phyloP scores from a whole-genome alignment of 2,329 filamentous ascomycete genomes.

The Botrytis hyacinthi region DNA sequence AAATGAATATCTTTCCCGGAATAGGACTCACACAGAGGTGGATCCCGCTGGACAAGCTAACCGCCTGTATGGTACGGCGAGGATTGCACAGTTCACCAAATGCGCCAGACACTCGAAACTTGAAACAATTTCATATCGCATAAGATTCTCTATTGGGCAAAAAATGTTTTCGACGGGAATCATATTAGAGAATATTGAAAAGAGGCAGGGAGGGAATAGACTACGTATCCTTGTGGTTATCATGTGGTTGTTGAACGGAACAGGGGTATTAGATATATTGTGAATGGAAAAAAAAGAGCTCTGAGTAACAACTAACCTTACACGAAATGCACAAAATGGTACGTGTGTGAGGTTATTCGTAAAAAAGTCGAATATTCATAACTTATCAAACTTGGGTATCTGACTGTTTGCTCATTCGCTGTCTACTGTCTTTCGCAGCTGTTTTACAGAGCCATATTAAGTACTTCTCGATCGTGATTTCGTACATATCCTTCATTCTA shows the following conservation, averaged over 20 bases:
- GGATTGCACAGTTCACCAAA: neutral
- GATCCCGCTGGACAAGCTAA: neutral
- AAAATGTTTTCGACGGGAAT: too few species aligned
- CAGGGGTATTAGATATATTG: neutral
- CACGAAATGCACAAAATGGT: neutral
- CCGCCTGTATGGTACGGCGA: neutral
- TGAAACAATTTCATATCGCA: neutral
- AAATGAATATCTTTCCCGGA: neutral
- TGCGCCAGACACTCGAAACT: neutral
- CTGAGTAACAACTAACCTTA: neutral
- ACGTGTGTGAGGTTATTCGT: neutral
- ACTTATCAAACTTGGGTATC: neutral
- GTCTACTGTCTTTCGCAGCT: neutral
- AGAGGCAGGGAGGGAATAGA: neutral
- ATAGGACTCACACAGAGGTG: neutral
- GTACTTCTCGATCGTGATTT: neutral
- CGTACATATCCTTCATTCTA: neutral
- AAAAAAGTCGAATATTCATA: neutral
- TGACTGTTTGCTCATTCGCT: neutral
- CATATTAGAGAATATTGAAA: neutral
- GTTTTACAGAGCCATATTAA: neutral
- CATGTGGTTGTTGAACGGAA: neutral
- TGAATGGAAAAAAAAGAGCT: neutral
- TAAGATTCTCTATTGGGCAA: neutral
- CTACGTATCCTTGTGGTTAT: neutral